phyloP scores from a whole-genome alignment of 192 early-diverging fungal species.

The Coemansia sp. region DNA sequence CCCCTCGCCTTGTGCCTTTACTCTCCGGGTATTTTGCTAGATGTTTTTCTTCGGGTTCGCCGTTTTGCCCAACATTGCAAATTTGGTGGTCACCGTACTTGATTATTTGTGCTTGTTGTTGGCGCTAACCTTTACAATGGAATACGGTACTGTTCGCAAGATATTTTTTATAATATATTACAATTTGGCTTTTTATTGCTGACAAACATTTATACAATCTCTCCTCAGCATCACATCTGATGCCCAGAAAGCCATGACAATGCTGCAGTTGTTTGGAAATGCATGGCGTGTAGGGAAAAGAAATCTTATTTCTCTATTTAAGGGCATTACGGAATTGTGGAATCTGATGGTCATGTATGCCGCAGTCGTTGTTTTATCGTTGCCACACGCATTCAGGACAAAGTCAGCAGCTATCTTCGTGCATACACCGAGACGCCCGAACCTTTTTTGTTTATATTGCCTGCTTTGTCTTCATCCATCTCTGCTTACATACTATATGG shows the following conservation, averaged over 20 bases:
- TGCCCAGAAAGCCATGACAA: background rate
- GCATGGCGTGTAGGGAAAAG: slow-evolving; percentile 2
- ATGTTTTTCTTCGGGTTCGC: too few relatives aligned
- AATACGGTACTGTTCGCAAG: too few relatives aligned
- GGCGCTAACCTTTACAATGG: too few relatives aligned
- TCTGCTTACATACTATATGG: background rate
- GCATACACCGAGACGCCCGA: background rate
- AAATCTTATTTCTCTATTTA: background rate
- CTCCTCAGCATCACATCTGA: background rate
- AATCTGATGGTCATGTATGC: background rate
- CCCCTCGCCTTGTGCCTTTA: too few relatives aligned
- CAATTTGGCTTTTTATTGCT: background rate
- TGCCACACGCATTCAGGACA: background rate
- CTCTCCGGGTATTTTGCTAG: too few relatives aligned
- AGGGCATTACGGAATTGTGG: background rate
- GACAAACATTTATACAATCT: background rate
- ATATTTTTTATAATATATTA: background rate
- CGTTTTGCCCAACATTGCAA: too few relatives aligned
- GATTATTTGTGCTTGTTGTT: too few relatives aligned
- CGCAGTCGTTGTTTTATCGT: background rate
- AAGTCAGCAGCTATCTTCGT: background rate
- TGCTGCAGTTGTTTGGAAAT: background rate
- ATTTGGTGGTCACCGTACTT: too few relatives aligned
- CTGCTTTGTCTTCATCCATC: background rate
- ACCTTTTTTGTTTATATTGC: background rate